These are phyloP conservation scores for Candida michaelii DNA, from an alignment of 805 yeast species.

Conservation along the genomic window DNA sequence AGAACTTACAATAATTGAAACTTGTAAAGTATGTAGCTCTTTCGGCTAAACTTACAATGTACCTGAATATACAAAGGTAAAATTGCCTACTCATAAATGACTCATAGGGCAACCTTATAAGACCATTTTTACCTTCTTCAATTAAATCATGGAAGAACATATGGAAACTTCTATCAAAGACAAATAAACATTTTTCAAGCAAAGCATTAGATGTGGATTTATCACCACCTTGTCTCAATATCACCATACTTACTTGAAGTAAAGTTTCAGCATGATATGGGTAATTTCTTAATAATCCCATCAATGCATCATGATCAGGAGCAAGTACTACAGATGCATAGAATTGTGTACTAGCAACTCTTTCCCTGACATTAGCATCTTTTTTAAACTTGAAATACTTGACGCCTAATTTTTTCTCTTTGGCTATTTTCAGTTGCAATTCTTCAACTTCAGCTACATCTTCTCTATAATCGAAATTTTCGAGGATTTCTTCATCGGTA, in stretches of 20 bases:
- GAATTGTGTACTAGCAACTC: conserved; percentile 49
- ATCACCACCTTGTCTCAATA: conserved; percentile 72
- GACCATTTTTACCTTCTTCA: conserved; percentile 50
- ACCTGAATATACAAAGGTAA: conserved; percentile 70
- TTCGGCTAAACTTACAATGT: conserved; percentile 67
- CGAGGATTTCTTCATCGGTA: conserved; percentile 35
- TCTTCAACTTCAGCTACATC: conserved; percentile 26
- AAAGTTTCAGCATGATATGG: conserved; percentile 80
- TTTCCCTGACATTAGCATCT: conserved; percentile 25
- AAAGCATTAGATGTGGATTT: conserved; percentile 70
- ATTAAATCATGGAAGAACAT: conserved; percentile 50
- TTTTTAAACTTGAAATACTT: conserved; percentile 59
- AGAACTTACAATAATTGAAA: conserved; percentile 66
- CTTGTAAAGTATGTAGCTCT: conserved; percentile 80
- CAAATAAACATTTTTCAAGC: conserved; percentile 74
- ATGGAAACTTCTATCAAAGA: conserved; percentile 73
- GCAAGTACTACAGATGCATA: conserved; percentile 64
- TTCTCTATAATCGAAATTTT: conserved; percentile 34
- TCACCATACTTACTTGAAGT: conserved; percentile 73
- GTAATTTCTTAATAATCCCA: conserved; percentile 52
- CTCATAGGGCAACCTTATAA: conserved; percentile 73
- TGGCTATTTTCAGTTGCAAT: conserved; percentile 29
- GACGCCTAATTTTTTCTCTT: conserved; percentile 43
- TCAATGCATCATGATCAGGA: conserved; percentile 78
- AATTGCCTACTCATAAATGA: conserved; percentile 74